phyloP scores from a whole-genome alignment of 768 basidiomycete species.

The Kwoniella dendrophila region DNA sequence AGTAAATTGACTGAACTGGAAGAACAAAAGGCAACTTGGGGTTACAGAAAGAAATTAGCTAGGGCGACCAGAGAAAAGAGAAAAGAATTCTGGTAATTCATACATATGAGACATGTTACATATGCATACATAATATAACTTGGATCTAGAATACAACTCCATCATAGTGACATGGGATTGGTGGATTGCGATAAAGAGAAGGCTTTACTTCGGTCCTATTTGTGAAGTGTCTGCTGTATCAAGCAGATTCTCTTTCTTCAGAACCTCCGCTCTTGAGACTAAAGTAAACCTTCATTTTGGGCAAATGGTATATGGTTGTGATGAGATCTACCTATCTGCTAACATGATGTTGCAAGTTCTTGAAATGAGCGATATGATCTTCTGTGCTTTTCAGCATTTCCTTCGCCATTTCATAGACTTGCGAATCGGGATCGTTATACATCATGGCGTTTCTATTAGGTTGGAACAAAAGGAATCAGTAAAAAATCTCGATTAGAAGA shows the following conservation, averaged over 20 bases:
- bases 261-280: no score
- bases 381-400: conserved; percentile 67
- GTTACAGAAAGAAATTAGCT: conserved; percentile 48
- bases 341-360: conserved; percentile 46
- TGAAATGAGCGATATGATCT: conserved; percentile 45
- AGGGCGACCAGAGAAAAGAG: conserved; percentile 44
- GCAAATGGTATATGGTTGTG: no score
- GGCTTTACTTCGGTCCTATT: no score
- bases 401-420: conserved; percentile 86
- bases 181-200: no score
- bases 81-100: conserved; percentile 55
- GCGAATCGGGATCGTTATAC: conserved; percentile 85
- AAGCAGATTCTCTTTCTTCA: no score
- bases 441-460: conserved; percentile 76
- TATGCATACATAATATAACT: no score
- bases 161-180: no score
- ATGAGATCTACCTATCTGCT: conserved; percentile 13
- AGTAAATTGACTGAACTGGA: conserved; percentile 24
- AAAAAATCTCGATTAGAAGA: background rate
- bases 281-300: no score
- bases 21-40: conserved; percentile 40
- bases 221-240: no score
- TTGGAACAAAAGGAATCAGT: conserved; percentile 2
- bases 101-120: no score
- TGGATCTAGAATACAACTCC: no score